phyloP scores from a whole-genome alignment of 345 rosid species.

The Citrus sinensis region DNA sequence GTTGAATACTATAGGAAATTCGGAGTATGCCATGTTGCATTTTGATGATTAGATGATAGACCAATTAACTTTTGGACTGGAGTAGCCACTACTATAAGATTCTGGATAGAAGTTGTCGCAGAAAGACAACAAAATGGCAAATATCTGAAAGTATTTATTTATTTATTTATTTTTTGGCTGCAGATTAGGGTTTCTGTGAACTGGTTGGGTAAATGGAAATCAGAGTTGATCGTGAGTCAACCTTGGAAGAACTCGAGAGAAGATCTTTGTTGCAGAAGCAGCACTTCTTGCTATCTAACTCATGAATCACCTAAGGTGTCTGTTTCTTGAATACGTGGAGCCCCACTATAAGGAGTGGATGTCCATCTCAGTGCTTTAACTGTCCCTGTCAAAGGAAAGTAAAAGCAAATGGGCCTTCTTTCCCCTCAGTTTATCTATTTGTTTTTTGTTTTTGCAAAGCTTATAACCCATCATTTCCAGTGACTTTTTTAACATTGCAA shows the following conservation, averaged over 20 bases:
- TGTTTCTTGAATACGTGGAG: conserved; percentile 21
- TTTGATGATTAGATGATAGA: conserved; percentile 8
- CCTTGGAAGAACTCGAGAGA: conserved; percentile 26
- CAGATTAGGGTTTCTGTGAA: conserved; percentile 23
- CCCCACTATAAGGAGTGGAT: conserved; percentile 45
- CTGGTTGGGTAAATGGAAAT: conserved; percentile 24
- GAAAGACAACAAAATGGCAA: conserved; percentile 5
- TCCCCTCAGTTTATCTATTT: not conserved
- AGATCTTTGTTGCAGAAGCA: conserved; percentile 30
- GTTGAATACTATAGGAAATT: not conserved
- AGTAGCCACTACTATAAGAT: conserved; percentile 11
- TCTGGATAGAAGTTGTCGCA: not conserved
- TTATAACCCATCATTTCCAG: conserved; percentile 17
- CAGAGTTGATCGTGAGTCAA: conserved; percentile 35
- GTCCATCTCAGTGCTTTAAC: conserved; percentile 28
- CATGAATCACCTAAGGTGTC: conserved; percentile 23
- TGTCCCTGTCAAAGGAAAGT: conserved; percentile 38
- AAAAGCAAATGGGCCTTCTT: conserved; percentile 25
- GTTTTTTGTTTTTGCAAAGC: not conserved
- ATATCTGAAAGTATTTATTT: not conserved
- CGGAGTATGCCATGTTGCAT: conserved; percentile 10
- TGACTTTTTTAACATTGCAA: conserved; percentile 30
- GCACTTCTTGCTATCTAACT: conserved; percentile 23
- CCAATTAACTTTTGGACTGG: conserved; percentile 7
- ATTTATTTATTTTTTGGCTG: conserved; percentile 14